These are phyloP conservation scores for Plasmodium ovale DNA, from an alignment of 169 alveolate species.

Conservation along the genomic window DNA sequence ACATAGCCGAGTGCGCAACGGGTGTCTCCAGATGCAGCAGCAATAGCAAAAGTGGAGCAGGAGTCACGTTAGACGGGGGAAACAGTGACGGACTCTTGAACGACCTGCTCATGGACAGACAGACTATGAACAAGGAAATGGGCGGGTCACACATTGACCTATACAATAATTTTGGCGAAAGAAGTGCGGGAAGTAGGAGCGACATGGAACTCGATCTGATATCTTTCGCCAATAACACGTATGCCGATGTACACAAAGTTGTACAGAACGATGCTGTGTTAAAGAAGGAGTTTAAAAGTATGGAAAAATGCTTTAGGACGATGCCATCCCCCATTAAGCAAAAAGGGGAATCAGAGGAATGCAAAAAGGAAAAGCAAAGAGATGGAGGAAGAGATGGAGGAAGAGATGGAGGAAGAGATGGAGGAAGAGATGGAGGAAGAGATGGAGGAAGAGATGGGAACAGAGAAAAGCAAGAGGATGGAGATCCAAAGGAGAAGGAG, in stretches of 20 bases:
- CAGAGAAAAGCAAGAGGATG: not conserved
- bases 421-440: not conserved
- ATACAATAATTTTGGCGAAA: not conserved
- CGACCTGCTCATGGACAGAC: not conserved
- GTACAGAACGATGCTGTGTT: slow-evolving; percentile 49
- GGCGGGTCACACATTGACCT: not conserved
- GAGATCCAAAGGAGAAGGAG: not conserved
- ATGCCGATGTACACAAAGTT: slow-evolving; percentile 58
- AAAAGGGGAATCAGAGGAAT: slow-evolving; percentile 9
- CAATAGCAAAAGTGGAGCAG: not conserved
- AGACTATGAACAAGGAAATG: not conserved
- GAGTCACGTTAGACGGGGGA: not conserved
- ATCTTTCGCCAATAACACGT: slow-evolving; percentile 40
- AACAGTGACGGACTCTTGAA: not conserved
- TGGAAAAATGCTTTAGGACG: slow-evolving; percentile 35
- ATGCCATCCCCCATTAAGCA: not conserved
- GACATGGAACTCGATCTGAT: slow-evolving; percentile 36
- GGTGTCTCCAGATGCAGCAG: too few species aligned
- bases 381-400: too few species aligned
- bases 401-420: not conserved
- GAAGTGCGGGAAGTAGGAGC: not conserved
- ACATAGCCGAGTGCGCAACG: too few species aligned
- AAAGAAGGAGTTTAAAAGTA: slow-evolving; percentile 44
- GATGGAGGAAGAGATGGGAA: not conserved
- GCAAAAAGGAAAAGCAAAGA: too few species aligned